phyloP scores from a whole-genome alignment of 2,329 filamentous ascomycete genomes.

The Exophiala xenobiotica region DNA sequence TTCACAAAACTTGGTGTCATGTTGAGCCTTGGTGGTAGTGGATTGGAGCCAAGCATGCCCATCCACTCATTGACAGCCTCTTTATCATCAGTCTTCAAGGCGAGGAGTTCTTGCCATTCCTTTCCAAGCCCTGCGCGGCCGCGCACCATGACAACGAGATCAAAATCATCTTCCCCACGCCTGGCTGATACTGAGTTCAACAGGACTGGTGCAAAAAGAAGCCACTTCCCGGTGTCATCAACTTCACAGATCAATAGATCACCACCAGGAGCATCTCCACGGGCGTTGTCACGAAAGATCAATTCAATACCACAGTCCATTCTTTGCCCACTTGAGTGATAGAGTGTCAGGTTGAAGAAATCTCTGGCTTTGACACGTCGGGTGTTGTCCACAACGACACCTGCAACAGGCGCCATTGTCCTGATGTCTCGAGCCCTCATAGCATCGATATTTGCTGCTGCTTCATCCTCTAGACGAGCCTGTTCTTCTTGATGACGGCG shows the following conservation, averaged over 20 bases:
- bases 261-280: constrained; percentile 62
- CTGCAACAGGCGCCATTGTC: constrained; percentile 69
- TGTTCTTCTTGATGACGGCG: constrained; percentile 71
- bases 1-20: constrained; percentile 55
- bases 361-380: constrained; percentile 88
- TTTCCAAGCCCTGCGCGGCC: constrained; percentile 60
- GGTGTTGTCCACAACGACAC: constrained; percentile 69
- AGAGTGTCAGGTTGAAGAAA: constrained; percentile 79
- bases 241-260: constrained; percentile 92
- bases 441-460: constrained; percentile 78
- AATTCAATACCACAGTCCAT: constrained; percentile 87
- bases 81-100: constrained; percentile 72
- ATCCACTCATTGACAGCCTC: constrained; percentile 84
- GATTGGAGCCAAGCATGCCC: constrained; percentile 70
- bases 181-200: constrained; percentile 74
- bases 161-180: constrained; percentile 66
- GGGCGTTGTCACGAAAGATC: constrained; percentile 75
- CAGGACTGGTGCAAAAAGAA: constrained; percentile 88
- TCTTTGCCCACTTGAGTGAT: constrained; percentile 85
- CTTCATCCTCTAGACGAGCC: constrained; percentile 77
- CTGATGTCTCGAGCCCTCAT: constrained; percentile 75
- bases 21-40: constrained; percentile 60
- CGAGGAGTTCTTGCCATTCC: constrained; percentile 82
- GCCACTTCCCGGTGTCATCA: constrained; percentile 73
- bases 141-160: constrained; percentile 84